Conservation (phyloP, 2,329 filamentous ascomycete genomes). For the Fonsecaea multimorphosa region DNA sequence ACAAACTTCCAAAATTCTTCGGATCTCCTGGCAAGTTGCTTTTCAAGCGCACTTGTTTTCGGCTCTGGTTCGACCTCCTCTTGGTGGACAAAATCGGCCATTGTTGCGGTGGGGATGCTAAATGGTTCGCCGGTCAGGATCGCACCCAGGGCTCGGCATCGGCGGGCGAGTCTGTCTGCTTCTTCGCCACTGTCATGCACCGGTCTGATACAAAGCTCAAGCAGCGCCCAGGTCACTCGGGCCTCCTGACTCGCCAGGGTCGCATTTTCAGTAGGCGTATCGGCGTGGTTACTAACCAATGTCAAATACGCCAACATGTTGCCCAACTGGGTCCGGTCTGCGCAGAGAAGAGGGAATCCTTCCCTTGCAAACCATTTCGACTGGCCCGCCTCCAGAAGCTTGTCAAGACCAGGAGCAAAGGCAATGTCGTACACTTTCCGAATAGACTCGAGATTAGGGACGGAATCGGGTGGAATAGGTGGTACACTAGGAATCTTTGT, state of each 20-base stretch:
- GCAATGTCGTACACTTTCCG: slow-evolving; percentile 75
- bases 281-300: slow-evolving; percentile 39
- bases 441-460: slow-evolving; percentile 67
- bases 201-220: slow-evolving; percentile 58
- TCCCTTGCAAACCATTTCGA: slow-evolving; percentile 72
- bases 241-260: slow-evolving; percentile 42
- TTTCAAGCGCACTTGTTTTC: slow-evolving; percentile 48
- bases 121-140: slow-evolving; percentile 38
- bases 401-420: slow-evolving; percentile 75
- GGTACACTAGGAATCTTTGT: slow-evolving; percentile 50
- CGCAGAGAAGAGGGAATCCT: slow-evolving; percentile 60
- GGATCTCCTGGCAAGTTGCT: slow-evolving; percentile 65
- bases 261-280: slow-evolving; percentile 31
- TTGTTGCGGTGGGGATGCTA: slow-evolving; percentile 32
- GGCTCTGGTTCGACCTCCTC: slow-evolving; percentile 35
- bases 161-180: slow-evolving; percentile 43
- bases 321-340: slow-evolving; percentile 65
- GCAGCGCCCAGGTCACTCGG: slow-evolving; percentile 64
- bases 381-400: slow-evolving; percentile 72
- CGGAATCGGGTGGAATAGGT: slow-evolving; percentile 61
- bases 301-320: slow-evolving; percentile 70
- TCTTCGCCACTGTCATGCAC: slow-evolving; percentile 37
- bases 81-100: slow-evolving; percentile 40
- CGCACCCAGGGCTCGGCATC: slow-evolving; percentile 35
- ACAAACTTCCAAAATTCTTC: slow-evolving; percentile 83